Base-by-base conservation (phyloP, 1,284 basidiomycete genomes). In the Moniliophthora roreri region DNA sequence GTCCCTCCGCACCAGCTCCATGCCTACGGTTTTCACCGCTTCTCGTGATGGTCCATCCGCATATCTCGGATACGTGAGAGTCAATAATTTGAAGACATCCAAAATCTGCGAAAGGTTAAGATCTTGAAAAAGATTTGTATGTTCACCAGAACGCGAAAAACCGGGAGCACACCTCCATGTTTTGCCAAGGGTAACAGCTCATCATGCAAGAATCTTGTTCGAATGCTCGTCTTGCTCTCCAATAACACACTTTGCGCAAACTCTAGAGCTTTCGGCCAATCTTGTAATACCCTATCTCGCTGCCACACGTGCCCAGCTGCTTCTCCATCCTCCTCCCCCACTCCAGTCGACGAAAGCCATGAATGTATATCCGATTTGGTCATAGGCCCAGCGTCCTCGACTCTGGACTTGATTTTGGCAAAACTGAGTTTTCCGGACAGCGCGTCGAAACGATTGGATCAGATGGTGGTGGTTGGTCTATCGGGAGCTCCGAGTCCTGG, bases 21-120 rank as follows among this genome's bases (percentile, higher is more conserved):
- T 76, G 0, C 81, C 82, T 34, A 91, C 78, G 1, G 70, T 69
- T 58, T 92, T 84, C 0, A 91, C 86, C 3, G 85, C 86, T 47
- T 83, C 77, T 53, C 87, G 76, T 1, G 92, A 94, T 49, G 75
- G 66, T 2, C 79, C 69, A 65, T 95, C 92, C 42, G 82, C 72
- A 73, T 93, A 93, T 60, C 85, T 83, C 11, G 89, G 79, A 65
- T 91, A 89, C 0, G 89, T 93, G 41, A 84, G 71, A 1, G 86
- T 85, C 44, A 94, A 70, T 1, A 93, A 71, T 57, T 78, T 77
- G 67, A 93, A 87, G 26, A 95, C 66, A 62, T 93, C 90, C 66
- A 86, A 65, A 16, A 76, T 77, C 64, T 92, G 85, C 0, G 80
- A 73, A 35, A 87, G 70, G 45, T 73, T 76, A 46, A 93, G 73